phyloP scores from a whole-genome alignment of 2,329 filamentous ascomycete species.

The Sporothrix curviconia region DNA sequence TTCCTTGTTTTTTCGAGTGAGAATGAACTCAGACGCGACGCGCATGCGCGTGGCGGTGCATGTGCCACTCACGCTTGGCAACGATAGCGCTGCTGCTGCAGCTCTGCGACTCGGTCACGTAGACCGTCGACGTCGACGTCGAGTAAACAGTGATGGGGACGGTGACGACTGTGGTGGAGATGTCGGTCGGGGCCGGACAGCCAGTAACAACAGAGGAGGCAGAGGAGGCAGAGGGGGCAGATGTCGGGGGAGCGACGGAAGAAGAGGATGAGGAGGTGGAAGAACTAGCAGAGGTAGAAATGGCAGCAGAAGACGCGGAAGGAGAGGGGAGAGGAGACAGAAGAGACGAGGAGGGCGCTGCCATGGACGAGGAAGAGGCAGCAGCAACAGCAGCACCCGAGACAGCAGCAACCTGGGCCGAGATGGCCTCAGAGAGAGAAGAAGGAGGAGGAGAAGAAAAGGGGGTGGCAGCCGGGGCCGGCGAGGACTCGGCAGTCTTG shows the following conservation, averaged over 20 bases:
- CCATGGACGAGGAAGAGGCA: neutral
- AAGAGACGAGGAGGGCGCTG: neutral
- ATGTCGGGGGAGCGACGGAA: neutral
- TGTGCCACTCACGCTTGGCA: neutral
- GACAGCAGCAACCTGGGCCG: neutral
- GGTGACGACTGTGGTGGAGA: neutral
- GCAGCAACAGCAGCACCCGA: neutral
- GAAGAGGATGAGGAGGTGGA: neutral
- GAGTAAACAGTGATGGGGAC: conserved; percentile 1
- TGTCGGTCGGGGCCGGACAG: neutral
- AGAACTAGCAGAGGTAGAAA: neutral
- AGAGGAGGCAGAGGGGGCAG: neutral
- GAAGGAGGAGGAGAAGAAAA: no score
- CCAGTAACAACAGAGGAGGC: neutral
- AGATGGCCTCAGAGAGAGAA: neutral
- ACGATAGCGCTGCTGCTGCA: neutral
- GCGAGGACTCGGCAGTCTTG: neutral
- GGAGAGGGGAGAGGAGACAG: neutral
- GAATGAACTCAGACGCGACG: neutral
- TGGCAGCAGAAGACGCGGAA: no score
- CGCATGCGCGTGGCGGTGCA: neutral
- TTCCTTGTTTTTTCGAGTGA: no score
- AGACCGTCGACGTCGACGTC: conserved; percentile 10
- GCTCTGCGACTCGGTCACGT: neutral
- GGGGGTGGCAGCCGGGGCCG: neutral